A percentile compares a stretch with the other conserved stretches of the same genome.
These are phyloP conservation scores for Jamesozyma gamospora DNA, from an alignment of 805 yeast genomes.

Conservation along the genomic window DNA sequence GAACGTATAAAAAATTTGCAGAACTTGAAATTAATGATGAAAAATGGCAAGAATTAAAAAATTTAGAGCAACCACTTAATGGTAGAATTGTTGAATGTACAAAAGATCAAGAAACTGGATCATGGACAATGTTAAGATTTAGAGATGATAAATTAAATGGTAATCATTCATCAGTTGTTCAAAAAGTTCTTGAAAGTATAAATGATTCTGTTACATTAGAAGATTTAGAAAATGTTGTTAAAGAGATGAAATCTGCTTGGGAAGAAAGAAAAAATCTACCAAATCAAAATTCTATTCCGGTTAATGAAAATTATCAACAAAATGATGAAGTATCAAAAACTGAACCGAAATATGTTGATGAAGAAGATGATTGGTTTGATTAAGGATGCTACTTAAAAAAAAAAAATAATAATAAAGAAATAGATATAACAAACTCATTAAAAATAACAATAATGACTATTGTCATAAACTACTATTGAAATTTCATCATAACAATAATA, in stretches of 20 bases:
- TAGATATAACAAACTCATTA: too few species aligned
- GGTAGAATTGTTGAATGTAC: conserved; percentile 84
- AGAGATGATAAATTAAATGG: conserved; percentile 90
- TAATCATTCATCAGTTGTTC: conserved; percentile 72
- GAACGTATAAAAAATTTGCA: conserved; percentile 55
- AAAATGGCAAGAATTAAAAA: conserved; percentile 74
- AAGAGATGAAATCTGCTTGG: conserved; percentile 53
- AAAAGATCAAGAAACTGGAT: conserved; percentile 47
- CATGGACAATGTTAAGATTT: conserved; percentile 80
- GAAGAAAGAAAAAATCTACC: conserved; percentile 37
- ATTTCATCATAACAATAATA: too few species aligned
- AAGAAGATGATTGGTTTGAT: conserved; percentile 29
- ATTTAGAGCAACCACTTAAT: conserved; percentile 67
- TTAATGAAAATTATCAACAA: not conserved
- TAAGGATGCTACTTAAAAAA: conserved; percentile 2
- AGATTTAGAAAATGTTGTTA: conserved; percentile 53
- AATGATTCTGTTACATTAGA: conserved; percentile 77
- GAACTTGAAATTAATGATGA: conserved; percentile 52
- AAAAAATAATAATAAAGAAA: too few species aligned
- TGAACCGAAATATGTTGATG: conserved; percentile 26
- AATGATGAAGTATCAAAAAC: conserved; percentile 1
- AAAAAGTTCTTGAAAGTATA: conserved; percentile 73
- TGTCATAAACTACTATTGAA: too few species aligned
- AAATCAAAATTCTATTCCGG: not conserved
- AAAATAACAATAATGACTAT: too few species aligned